Base-by-base conservation (phyloP, 257 asterid genomes). In the Solanum verrucosum region DNA sequence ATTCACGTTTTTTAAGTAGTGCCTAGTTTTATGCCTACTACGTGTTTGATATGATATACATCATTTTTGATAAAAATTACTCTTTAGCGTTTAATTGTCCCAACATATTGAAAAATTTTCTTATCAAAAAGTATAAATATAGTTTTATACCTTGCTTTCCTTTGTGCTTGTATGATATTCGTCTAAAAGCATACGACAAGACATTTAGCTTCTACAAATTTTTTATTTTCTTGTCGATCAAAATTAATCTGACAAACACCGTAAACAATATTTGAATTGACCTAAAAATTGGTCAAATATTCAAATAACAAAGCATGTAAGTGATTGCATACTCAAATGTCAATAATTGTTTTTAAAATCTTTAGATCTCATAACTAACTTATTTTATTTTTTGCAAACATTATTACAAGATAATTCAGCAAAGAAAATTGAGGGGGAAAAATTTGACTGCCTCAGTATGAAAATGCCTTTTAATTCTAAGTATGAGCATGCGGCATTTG, bases 401-500 rank as follows among this genome's bases (percentile, higher is more conserved):
- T 81, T 15, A 33, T 81, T 79, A 44, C 67, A 81, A 81, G 27
- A 81, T 46, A 81, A 81, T 46, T 81, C 85, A 81, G 16, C 68
- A 44, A 81, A 27, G 65, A 81, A 25, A 29, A 27, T 81, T 25
- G 68, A 46, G 25, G 7, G 9, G 5, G 2, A 2, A 3, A 38
- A 23, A n/a, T 11, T 16, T 40, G 67, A 25, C 65, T 27, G 16
- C 42, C 68, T 3, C 5, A 46, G 87, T 85, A 85, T 85, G 87
- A 85, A 85, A 65, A 42, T 42, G 67, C 11, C 37, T 44, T 72
- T 8, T 71, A 44, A 35, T 65, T 73, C 71, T 9, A 42, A 38
- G 84, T 70, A 15, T 86, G 73, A 42, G 84, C 73, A 46, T 72
- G 88, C 83, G 40, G 38, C 9, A 44, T 7, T 46, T 44, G 67